A percentile compares a stretch with the other conserved stretches of the same genome.
Conservation (phyloP, 2,329 filamentous ascomycete species). For the Nothopassalora personata region DNA sequence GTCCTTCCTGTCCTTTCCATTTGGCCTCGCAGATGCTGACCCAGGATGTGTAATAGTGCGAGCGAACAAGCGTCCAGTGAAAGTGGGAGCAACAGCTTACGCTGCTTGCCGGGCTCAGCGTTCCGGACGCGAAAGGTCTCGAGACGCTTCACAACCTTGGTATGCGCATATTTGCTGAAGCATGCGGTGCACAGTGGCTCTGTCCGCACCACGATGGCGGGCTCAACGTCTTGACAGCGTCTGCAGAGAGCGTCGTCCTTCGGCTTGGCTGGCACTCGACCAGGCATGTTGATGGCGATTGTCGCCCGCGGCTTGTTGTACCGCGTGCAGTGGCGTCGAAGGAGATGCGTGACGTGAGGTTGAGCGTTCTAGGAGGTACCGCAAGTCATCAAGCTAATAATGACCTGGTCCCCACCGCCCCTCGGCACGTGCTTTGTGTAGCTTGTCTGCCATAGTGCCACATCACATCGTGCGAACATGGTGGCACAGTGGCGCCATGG, state of each 20-base stretch:
- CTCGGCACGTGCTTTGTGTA: no score
- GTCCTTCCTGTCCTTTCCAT: slow-evolving; percentile 58
- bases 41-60: slow-evolving; percentile 68
- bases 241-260: slow-evolving; percentile 42
- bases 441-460: no score
- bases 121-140: slow-evolving; percentile 55
- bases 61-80: slow-evolving; percentile 80
- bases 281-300: slow-evolving; percentile 22
- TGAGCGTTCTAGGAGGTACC: neutral
- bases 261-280: slow-evolving; percentile 13
- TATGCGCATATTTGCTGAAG: slow-evolving; percentile 70
- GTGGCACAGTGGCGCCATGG: no score
- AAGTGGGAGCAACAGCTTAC: slow-evolving; percentile 67
- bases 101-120: slow-evolving; percentile 39
- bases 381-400: no score
- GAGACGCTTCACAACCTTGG: slow-evolving; percentile 75
- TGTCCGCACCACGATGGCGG: slow-evolving; percentile 51
- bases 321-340: neutral
- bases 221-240: slow-evolving; percentile 50
- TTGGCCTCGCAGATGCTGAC: slow-evolving; percentile 63
- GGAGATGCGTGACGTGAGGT: neutral
- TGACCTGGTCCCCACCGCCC: no score
- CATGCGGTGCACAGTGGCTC: slow-evolving; percentile 64
- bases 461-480: no score
- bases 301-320: neutral